phyloP scores from a whole-genome alignment of 1,284 basidiomycete species.

The Heterobasidion parviporum region DNA sequence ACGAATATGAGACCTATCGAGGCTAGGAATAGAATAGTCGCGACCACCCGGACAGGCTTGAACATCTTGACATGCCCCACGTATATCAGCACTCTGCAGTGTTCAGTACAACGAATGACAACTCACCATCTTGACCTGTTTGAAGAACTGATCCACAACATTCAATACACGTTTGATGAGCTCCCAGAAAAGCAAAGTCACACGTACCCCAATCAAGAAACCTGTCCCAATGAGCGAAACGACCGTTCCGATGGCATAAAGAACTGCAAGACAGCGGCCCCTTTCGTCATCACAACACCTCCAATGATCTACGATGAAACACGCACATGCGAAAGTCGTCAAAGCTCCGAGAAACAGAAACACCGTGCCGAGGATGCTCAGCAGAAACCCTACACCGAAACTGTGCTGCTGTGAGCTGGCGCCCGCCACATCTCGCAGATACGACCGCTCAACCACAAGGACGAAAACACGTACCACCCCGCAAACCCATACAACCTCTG shows the following conservation, averaged over 20 bases:
- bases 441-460: not conserved
- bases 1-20: constrained; percentile 77
- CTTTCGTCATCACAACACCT: too few species aligned
- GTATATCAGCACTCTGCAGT: not conserved
- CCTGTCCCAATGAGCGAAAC: constrained; percentile 83
- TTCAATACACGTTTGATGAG: not conserved
- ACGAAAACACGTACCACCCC: constrained; percentile 55
- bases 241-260: constrained; percentile 81
- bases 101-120: not conserved
- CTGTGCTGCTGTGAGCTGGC: constrained; percentile 25
- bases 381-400: constrained; percentile 62
- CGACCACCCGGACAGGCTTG: constrained; percentile 83
- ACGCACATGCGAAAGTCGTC: constrained; percentile 72
- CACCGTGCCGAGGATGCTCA: constrained; percentile 78
- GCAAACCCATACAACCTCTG: constrained; percentile 81
- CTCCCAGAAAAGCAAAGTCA: not conserved
- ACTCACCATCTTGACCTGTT: constrained; percentile 70
- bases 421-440: not conserved
- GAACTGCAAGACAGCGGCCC: constrained; percentile 33
- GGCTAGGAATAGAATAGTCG: constrained; percentile 71
- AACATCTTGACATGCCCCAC: constrained; percentile 64
- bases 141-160: constrained; percentile 47
- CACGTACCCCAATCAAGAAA: constrained; percentile 76
- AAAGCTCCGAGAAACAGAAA: constrained; percentile 69
- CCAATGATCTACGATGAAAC: not conserved